These are phyloP conservation scores for Fonsecaea nubica DNA, from an alignment of 2,329 filamentous ascomycete species.

Conservation along the genomic window DNA sequence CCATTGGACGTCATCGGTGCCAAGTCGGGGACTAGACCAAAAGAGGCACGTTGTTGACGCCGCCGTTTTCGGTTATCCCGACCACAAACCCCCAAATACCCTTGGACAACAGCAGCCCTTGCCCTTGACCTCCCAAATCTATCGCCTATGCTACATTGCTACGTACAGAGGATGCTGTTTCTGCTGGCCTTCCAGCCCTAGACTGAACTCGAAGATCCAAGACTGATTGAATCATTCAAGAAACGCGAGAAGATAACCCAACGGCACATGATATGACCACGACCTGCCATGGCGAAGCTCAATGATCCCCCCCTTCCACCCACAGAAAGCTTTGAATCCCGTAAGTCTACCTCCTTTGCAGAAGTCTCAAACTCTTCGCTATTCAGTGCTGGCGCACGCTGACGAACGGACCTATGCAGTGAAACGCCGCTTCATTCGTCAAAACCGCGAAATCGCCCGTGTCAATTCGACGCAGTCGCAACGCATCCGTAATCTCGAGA, in stretches of 20 bases:
- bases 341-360: slow-evolving; percentile 45
- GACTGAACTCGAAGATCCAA: neutral
- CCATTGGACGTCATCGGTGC: neutral
- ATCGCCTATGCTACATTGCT: slow-evolving; percentile 13
- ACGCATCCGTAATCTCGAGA: slow-evolving; percentile 67
- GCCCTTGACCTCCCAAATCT: neutral
- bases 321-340: slow-evolving; percentile 55
- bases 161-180: neutral
- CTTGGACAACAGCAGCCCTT: neutral
- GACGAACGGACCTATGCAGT: slow-evolving; percentile 50
- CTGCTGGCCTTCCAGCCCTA: neutral
- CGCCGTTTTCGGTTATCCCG: slow-evolving; percentile 4
- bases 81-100: neutral
- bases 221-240: neutral
- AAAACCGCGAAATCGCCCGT: slow-evolving; percentile 70
- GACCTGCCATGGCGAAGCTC: slow-evolving; percentile 54
- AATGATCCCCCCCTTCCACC: slow-evolving; percentile 53
- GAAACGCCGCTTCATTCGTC: slow-evolving; percentile 68
- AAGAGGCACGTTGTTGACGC: slow-evolving; percentile 17
- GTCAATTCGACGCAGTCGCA: slow-evolving; percentile 69
- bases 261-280: neutral
- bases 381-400: slow-evolving; percentile 4
- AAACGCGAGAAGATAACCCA: neutral
- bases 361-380: neutral
- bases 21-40: neutral